phyloP scores from a whole-genome alignment of 345 rosid genomes.

The Cardamine resedifolia region DNA sequence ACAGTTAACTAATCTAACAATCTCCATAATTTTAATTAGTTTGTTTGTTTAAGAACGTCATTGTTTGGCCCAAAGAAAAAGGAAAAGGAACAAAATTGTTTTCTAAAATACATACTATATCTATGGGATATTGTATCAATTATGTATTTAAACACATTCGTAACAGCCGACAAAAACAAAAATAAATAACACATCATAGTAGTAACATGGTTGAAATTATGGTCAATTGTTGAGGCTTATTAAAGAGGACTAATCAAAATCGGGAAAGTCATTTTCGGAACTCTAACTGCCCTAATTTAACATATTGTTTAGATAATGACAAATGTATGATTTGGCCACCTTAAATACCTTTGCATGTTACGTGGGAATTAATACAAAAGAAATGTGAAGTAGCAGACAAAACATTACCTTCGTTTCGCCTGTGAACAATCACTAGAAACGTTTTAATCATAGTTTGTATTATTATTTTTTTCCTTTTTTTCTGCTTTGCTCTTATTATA shows the following conservation, averaged over 20 bases:
- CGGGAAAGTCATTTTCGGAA: slow-evolving; percentile 14
- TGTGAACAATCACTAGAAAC: slow-evolving; percentile 1
- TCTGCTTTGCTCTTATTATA: background rate
- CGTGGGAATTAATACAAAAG: background rate
- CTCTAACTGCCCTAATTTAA: slow-evolving; percentile 7
- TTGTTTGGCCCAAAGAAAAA: background rate
- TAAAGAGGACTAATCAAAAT: slow-evolving; percentile 14
- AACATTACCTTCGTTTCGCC: background rate
- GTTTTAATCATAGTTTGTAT: slow-evolving; percentile 1
- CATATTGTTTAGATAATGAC: background rate
- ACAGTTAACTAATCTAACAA: background rate
- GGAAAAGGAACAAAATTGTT: background rate
- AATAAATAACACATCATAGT: background rate
- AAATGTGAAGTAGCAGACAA: slow-evolving; percentile 17
- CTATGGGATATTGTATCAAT: background rate
- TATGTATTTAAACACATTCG: background rate
- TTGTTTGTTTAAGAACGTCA: background rate
- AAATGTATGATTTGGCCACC: slow-evolving; percentile 23
- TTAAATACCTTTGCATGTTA: slow-evolving; percentile 10
- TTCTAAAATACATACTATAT: background rate
- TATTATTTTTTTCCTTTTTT: background rate
- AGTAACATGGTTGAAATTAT: slow-evolving; percentile 4
- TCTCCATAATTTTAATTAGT: background rate
- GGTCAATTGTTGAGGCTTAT: slow-evolving; percentile 20
- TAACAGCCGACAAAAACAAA: background rate